phyloP scores from a whole-genome alignment of 805 yeast genomes.

The Sugiyamaella mastotermitis region DNA sequence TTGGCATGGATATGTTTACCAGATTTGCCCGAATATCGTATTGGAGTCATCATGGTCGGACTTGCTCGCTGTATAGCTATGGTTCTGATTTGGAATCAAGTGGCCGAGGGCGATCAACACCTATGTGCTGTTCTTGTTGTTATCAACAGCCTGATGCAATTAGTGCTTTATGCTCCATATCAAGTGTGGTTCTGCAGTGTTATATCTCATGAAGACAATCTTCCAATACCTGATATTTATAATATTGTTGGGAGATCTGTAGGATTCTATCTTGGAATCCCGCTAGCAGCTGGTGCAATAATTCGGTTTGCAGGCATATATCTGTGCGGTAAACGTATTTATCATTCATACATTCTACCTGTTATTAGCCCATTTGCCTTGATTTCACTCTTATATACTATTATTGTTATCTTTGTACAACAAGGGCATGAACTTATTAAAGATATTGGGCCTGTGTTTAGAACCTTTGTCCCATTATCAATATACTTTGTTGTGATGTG shows the following conservation, averaged over 20 bases:
- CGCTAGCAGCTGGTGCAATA: constrained; percentile 41
- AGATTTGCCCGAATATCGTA: constrained; percentile 42
- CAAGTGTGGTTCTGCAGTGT: constrained; percentile 42
- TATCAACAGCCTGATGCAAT: constrained; percentile 45
- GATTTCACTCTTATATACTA: constrained; percentile 47
- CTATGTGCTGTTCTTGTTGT: constrained; percentile 49
- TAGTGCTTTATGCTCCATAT: constrained; percentile 48
- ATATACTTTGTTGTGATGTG: constrained; percentile 44
- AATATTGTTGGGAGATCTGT: constrained; percentile 46
- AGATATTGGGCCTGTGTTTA: constrained; percentile 43
- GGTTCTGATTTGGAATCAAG: constrained; percentile 54
- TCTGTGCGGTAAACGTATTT: not conserved
- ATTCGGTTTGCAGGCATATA: constrained; percentile 36
- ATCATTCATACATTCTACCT: constrained; percentile 24
- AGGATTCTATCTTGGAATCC: constrained; percentile 49
- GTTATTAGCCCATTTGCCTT: constrained; percentile 45
- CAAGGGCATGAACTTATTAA: constrained; percentile 44
- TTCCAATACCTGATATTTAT: constrained; percentile 11
- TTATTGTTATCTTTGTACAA: constrained; percentile 45
- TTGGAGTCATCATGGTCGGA: constrained; percentile 55
- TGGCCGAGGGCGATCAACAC: constrained; percentile 46
- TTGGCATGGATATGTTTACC: constrained; percentile 48
- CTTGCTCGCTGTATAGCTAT: constrained; percentile 57
- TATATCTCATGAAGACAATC: constrained; percentile 15
- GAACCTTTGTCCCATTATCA: constrained; percentile 45